These are phyloP conservation scores for Globisporangium paddicum DNA, from an alignment of 352 stramenopile genomes.

Conservation along the genomic window DNA sequence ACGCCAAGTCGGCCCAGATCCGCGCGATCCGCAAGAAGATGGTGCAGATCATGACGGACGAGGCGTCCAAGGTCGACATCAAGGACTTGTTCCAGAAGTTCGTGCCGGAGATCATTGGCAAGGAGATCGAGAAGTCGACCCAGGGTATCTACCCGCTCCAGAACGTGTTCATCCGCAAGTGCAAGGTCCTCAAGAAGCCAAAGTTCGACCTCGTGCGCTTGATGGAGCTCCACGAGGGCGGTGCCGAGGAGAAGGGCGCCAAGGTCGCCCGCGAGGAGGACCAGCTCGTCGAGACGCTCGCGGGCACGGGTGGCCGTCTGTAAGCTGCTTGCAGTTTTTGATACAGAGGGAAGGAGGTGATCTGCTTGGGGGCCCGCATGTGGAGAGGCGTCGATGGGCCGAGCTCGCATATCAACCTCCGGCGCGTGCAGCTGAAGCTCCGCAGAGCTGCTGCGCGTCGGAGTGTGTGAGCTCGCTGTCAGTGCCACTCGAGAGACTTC, in stretches of 20 bases:
- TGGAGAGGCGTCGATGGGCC: not conserved
- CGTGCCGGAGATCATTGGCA: constrained; percentile 96
- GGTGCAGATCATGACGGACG: constrained; percentile 97
- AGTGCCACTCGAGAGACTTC: not conserved
- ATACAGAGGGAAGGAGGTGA: constrained; percentile 13
- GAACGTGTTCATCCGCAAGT: constrained; percentile 99
- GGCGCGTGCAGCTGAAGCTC: constrained; percentile 4
- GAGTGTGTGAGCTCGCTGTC: not conserved
- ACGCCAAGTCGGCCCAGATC: constrained; percentile 97
- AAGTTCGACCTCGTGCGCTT: constrained; percentile 99
- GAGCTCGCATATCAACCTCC: not conserved
- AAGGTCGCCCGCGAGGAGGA: constrained; percentile 87
- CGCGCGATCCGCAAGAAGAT: constrained; percentile 98
- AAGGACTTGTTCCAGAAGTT: constrained; percentile 99
- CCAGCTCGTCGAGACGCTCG: constrained; percentile 85
- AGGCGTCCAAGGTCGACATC: constrained; percentile 98
- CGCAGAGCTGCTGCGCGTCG: not conserved
- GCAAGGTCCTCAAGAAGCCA: constrained; percentile 99
- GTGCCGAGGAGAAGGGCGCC: constrained; percentile 89
- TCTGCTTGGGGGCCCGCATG: constrained; percentile 3
- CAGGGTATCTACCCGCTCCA: constrained; percentile 99
- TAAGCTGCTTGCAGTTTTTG: constrained; percentile 48
- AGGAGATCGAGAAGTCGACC: constrained; percentile 97
- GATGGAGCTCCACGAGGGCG: constrained; percentile 99
- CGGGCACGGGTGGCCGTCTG: constrained; percentile 82